Base-by-base conservation (phyloP, 306 rosid species). In the Luffa acutangula region DNA sequence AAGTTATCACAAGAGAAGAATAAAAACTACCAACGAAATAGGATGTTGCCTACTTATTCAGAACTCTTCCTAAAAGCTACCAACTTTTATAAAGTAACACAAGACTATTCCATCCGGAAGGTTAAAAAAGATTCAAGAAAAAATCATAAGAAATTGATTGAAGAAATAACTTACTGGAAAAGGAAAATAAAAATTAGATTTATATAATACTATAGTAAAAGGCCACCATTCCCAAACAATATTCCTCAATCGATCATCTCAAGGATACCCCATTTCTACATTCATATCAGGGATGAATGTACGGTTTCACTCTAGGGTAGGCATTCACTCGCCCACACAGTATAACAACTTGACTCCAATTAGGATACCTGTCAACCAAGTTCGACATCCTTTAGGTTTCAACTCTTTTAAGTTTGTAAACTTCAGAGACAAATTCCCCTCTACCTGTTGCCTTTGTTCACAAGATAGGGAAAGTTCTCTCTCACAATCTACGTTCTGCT, bases 281-380 rank as follows among this genome's bases (percentile, higher is more conserved):
- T 70, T 70, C 36, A 41, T 67, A 65, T 65, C 75, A 42, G 52
- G 75, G 76, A 70, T 21, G 53, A 69, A 70, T n/a, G 54, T 20
- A 21, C 36, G 33, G n/a, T 17, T 45, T 45, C 56, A 45, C n/a
- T 70, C 56, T 45, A 21, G 4, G 46, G 25, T 10, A 43, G 18
- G 56, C 76, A 20, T 45, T 9, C 33, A 69, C 53, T 69, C 7
- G 18, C 18, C 51, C 33, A 41, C n/a, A 69, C 54, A 9, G 37
- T n/a, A 42, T 43, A 43, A n/a, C 13, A 17, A 7, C 43, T 41
- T 2, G 64, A 69, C 75, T 69, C 75, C 3, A 20, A 63, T 34
- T 63, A 63, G 70, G 43, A 63, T 43, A 4, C 53, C 31, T n/a
- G 54, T 43, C 34, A 20, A 69, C 8, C 52, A 69, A 67, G 51